Evolutionary conservation across 495 filamentous ascomycete genomes (phyloP), one percentile per base, ranked within the genome.

Genomic region (Trichoderma orchidacearum): DNA sequence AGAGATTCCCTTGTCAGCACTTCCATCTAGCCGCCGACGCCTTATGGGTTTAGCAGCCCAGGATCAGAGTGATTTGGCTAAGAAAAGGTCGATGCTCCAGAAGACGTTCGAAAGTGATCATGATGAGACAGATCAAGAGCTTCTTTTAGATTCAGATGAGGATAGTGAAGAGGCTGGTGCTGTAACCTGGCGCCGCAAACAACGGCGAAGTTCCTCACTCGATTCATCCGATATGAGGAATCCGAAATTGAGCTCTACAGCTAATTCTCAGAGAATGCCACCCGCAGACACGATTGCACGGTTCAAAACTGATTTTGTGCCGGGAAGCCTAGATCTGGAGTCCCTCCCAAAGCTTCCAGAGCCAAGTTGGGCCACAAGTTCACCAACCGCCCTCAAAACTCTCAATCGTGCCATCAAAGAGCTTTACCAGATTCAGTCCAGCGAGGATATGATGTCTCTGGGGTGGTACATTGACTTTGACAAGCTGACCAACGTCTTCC

Each of bases 401-500:
- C 74, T 96, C 0, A 75, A 80, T 35, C 73, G 72, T 18, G 85
- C 89, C 54, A 72, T 96, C 9, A 70, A 72, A 35, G 68, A 67
- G 13, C 70, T 87, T 1, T 64, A 89, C 3, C 59, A 83, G 60
- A 60, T 80, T n/a, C 90, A 95, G 62, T 57, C 80, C 11, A 70
- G 63, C 5, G 38, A 48, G 13, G 18, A 48, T 23, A 9, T 32
- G 3, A 13, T 28, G 17, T 30, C 27, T 0, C 53, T 95, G 0
- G 91, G 91, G 15, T 96, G 90, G 88, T 91, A 89, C 65, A 81
- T 95, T 57, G 76, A 93, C 61, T 68, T 72, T 25, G 70, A 72
- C 11, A 56, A 63, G 5, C 54, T 78, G 28, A 64, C 58, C 27
- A 96, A 91, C 63, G 72, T 92, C 35, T 96, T 90, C 64, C 91